Conservation (phyloP, 495 filamentous ascomycete genomes). For the Trichoderma reesei region DNA sequence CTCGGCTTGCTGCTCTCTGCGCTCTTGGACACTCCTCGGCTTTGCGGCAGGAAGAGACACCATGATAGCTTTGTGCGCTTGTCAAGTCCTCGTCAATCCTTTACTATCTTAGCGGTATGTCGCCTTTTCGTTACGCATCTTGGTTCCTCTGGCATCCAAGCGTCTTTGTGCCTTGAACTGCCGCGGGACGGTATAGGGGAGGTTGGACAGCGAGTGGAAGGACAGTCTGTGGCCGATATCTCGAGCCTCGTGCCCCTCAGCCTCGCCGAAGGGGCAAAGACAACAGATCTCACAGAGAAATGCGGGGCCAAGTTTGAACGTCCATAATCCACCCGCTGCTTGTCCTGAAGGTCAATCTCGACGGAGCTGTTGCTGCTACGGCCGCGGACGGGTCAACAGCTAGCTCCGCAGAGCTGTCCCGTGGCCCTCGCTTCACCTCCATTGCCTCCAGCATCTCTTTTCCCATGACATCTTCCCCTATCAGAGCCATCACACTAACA, state of each 20-base stretch:
- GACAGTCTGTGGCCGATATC: background rate
- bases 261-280: background rate
- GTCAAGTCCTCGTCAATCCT: conserved; percentile 10
- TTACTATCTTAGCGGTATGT: conserved; percentile 10
- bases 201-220: background rate
- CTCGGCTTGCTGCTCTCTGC: background rate
- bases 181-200: no score
- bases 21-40: background rate
- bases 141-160: background rate
- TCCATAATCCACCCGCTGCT: background rate
- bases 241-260: background rate
- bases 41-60: background rate
- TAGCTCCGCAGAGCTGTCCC: no score
- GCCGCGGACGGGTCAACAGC: background rate
- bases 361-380: no score
- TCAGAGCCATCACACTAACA: background rate
- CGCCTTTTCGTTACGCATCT: background rate
- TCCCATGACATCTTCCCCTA: no score
- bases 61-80: conserved; percentile 9
- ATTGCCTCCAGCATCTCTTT: no score
- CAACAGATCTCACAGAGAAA: background rate
- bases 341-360: no score
- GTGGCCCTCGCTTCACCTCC: no score
- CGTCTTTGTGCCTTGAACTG: no score
- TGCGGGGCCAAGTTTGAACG: background rate